phyloP scores from a whole-genome alignment of 495 filamentous ascomycete species.

The Evansstolkia leycettana region DNA sequence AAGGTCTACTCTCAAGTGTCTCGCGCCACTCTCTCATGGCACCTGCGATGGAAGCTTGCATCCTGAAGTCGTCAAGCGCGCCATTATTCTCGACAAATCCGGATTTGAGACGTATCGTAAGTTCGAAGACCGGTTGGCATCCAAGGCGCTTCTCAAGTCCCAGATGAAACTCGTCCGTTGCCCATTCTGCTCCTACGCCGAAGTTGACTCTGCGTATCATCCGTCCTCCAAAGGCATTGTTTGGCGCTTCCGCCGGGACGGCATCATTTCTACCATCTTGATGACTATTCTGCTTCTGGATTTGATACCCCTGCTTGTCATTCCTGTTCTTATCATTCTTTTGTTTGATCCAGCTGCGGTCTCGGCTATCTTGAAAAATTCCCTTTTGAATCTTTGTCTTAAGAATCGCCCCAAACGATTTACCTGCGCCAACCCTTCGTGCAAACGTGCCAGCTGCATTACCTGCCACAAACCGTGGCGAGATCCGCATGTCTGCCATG shows the following conservation, averaged over 20 bases:
- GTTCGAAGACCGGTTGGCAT: constrained; percentile 65
- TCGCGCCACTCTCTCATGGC: constrained; percentile 53
- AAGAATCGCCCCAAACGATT: constrained; percentile 59
- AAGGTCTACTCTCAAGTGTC: constrained; percentile 62
- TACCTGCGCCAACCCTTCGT: constrained; percentile 54
- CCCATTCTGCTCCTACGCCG: constrained; percentile 84
- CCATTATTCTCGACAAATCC: constrained; percentile 52
- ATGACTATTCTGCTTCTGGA: constrained; percentile 27
- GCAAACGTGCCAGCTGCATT: constrained; percentile 63
- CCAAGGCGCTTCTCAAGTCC: constrained; percentile 57
- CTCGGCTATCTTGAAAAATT: constrained; percentile 30
- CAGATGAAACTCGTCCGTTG: constrained; percentile 69
- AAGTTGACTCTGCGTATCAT: constrained; percentile 68
- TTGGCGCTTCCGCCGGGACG: constrained; percentile 42
- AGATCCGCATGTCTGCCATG: constrained; percentile 56
- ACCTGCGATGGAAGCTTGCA: constrained; percentile 65
- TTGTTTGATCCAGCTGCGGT: constrained; percentile 27
- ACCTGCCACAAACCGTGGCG: constrained; percentile 53
- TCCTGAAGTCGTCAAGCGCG: constrained; percentile 52
- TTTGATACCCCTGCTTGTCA: constrained; percentile 39
- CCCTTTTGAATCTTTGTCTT: constrained; percentile 51
- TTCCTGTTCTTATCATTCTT: constrained; percentile 35
- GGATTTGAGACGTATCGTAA: constrained; percentile 57
- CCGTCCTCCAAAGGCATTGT: constrained; percentile 28
- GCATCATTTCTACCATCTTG: constrained; percentile 22